These are phyloP conservation scores for Peronospora belbahrii DNA, from an alignment of 352 stramenopile species.

Conservation along the genomic window DNA sequence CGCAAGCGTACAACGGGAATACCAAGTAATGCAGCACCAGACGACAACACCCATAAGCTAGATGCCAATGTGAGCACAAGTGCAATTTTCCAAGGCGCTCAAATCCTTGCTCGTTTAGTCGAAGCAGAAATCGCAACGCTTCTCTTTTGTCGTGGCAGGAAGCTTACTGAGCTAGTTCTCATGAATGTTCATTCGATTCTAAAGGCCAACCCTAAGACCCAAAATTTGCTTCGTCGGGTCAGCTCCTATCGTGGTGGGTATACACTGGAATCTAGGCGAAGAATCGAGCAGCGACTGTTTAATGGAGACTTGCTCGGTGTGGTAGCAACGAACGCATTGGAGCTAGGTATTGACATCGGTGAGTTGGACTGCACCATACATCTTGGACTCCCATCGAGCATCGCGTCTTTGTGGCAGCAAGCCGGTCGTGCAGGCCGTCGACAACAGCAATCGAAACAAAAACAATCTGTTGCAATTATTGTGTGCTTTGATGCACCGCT, in stretches of 20 bases:
- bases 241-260: slow-evolving; percentile 96
- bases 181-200: slow-evolving; percentile 78
- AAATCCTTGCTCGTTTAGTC: slow-evolving; percentile 89
- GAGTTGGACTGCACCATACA: slow-evolving; percentile 94
- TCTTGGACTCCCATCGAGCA: slow-evolving; percentile 89
- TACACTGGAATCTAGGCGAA: slow-evolving; percentile 81
- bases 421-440: slow-evolving; percentile 90
- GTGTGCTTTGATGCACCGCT: slow-evolving; percentile 92
- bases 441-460: slow-evolving; percentile 42
- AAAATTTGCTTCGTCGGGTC: slow-evolving; percentile 35
- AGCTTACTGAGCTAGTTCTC: slow-evolving; percentile 90
- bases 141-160: slow-evolving; percentile 92
- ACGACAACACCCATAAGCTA: not conserved
- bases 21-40: not conserved
- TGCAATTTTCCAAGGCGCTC: slow-evolving; percentile 87
- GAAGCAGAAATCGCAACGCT: slow-evolving; percentile 87
- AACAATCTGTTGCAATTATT: slow-evolving; percentile 88
- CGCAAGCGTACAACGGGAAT: slow-evolving; percentile 8
- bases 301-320: slow-evolving; percentile 91
- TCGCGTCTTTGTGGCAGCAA: slow-evolving; percentile 95
- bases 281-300: slow-evolving; percentile 95
- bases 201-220: slow-evolving; percentile 29
- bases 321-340: slow-evolving; percentile 93
- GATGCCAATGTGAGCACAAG: slow-evolving; percentile 30
- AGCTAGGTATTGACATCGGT: slow-evolving; percentile 95